These are phyloP conservation scores for Pochonia chlamydosporia DNA, from an alignment of 2,329 filamentous ascomycete species.

Conservation along the genomic window DNA sequence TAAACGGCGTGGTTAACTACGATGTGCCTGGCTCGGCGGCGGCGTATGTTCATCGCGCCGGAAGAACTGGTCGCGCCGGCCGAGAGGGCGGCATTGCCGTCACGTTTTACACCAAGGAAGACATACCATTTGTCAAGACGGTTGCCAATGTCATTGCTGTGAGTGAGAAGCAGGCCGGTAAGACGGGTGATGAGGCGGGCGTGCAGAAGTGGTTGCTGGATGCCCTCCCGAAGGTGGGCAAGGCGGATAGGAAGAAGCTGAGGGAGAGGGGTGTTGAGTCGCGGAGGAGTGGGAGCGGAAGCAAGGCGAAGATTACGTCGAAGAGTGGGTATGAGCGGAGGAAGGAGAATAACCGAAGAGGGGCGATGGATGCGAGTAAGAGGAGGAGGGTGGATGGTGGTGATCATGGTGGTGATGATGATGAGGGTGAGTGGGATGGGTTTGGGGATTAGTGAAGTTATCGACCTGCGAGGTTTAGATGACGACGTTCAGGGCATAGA, in stretches of 20 bases:
- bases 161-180: constrained; percentile 66
- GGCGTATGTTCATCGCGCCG: constrained; percentile 88
- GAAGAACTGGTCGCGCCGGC: constrained; percentile 83
- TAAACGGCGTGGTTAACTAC: constrained; percentile 96
- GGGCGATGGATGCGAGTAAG: constrained; percentile 58
- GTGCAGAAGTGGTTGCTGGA: constrained; percentile 85
- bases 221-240: constrained; percentile 75
- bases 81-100: constrained; percentile 83
- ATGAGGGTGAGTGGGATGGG: constrained; percentile 41
- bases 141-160: constrained; percentile 88
- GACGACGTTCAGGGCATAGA: no score
- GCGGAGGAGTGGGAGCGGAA: constrained; percentile 38
- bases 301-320: constrained; percentile 66
- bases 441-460: constrained; percentile 40
- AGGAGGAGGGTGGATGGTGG: constrained; percentile 38
- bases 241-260: constrained; percentile 76
- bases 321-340: constrained; percentile 71
- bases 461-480: background rate
- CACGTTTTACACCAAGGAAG: constrained; percentile 93
- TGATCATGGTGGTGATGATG: background rate
- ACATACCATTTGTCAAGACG: constrained; percentile 81
- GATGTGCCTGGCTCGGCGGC: constrained; percentile 90
- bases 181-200: constrained; percentile 45
- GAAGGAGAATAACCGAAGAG: constrained; percentile 60
- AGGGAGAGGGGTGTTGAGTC: constrained; percentile 78